Evolutionary conservation across 768 basidiomycete genomes (phyloP), one percentile per base, ranked within the genome.

Genomic region (Collybiopsis luxurians): DNA sequence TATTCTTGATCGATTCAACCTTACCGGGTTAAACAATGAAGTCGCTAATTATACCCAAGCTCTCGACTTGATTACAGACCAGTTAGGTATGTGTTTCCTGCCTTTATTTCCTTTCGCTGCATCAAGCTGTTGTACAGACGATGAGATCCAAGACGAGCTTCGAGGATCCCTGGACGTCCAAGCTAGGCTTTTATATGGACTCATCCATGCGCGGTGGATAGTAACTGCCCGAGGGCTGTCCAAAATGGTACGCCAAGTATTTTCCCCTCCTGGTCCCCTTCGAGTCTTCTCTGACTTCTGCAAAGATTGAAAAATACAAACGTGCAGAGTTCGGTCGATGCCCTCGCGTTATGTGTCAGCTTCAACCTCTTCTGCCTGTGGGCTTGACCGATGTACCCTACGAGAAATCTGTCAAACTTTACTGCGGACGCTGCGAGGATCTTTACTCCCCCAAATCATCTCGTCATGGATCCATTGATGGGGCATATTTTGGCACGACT

Each of bases 321-420:
- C 90, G 92, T 61, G 95, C 92, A 54, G 97, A 99, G 70, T 99
- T 99, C 65, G 96, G 97, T 26, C 90, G 97, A 46, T 99, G 97
- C 73, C 97, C 97, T 3, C 92, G 97, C 60, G 97, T 98, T 24
- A 83, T 96, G 63, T 98, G 97, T 77, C 90, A 93, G 68, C 82
- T 84, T 4, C 97, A 98, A 68, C 89, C 95, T 15, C 90, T 99
- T 60, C 90, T 98, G 30, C 97, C 97, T 15, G 92, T 98, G 60
- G 97, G 97, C 17, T 86, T 98, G 27, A 95, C 92, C 59, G 97
- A 99, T 71, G 81, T 94, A n/a, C 91, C 97, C 0, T 98, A 97
- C 72, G 92, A 97, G 70, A 99, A 98, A 75, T 95, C 94, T 28
- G 96, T 98, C 69, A 99, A 99, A 70, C 89, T 99, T 49, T 98